These are phyloP conservation scores for Chaetomiaceae sp. DNA, from an alignment of 2,329 filamentous ascomycete genomes.

Conservation along the genomic window DNA sequence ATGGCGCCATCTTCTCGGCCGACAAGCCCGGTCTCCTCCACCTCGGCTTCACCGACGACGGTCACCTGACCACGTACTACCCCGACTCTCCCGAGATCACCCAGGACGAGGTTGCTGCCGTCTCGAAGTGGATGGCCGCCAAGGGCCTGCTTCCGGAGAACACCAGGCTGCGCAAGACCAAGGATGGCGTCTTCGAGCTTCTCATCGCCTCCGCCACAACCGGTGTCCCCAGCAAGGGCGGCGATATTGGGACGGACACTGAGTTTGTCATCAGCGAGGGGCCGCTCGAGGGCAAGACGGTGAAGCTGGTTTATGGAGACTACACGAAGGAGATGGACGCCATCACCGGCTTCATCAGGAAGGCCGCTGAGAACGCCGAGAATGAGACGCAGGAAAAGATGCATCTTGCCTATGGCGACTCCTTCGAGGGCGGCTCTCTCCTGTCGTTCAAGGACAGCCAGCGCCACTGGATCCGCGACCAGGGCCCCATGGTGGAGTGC, in stretches of 20 bases:
- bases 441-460: conserved; percentile 77
- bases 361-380: conserved; percentile 63
- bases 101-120: conserved; percentile 65
- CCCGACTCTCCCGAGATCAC: conserved; percentile 70
- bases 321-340: conserved; percentile 65
- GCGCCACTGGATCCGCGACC: conserved; percentile 76
- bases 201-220: conserved; percentile 66
- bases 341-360: conserved; percentile 61
- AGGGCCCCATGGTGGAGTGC: conserved; percentile 72
- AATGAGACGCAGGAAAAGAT: conserved; percentile 72
- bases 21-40: conserved; percentile 63
- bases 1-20: conserved; percentile 67
- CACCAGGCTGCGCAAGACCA: conserved; percentile 65
- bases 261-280: conserved; percentile 57
- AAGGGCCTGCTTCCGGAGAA: conserved; percentile 72
- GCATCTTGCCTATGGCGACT: conserved; percentile 68
- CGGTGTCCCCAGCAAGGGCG: conserved; percentile 54
- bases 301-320: conserved; percentile 71
- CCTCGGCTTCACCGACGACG: conserved; percentile 67
- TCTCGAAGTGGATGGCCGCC: conserved; percentile 68
- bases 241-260: conserved; percentile 64
- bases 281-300: conserved; percentile 58
- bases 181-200: conserved; percentile 62
- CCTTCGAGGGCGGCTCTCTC: conserved; percentile 69
- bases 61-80: conserved; percentile 79